These are phyloP conservation scores for Aspergillus biplanus DNA, from an alignment of 495 filamentous ascomycete species.

Conservation along the genomic window DNA sequence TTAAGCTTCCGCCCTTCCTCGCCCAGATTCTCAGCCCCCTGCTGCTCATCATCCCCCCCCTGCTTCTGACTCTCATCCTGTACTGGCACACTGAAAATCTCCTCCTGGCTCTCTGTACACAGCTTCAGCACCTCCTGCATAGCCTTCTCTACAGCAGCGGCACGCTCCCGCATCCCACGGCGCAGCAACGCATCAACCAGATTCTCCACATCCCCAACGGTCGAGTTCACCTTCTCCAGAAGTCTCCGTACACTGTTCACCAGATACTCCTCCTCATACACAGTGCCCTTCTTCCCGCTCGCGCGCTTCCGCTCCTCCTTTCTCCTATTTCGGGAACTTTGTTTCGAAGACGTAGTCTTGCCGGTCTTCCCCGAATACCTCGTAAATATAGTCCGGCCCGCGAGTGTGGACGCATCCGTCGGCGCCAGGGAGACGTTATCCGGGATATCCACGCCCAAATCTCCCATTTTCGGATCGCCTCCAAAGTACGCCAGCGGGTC, in stretches of 20 bases:
- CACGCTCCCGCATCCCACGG: slow-evolving; percentile 85
- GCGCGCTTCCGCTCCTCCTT: slow-evolving; percentile 95
- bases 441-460: slow-evolving; percentile 67
- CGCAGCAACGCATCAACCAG: slow-evolving; percentile 76
- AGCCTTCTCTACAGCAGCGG: slow-evolving; percentile 71
- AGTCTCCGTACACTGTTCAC: slow-evolving; percentile 83
- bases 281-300: slow-evolving; percentile 89
- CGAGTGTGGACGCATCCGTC: slow-evolving; percentile 76
- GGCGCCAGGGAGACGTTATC: slow-evolving; percentile 92
- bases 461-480: slow-evolving; percentile 58
- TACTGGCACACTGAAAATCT: slow-evolving; percentile 61
- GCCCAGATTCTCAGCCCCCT: neutral
- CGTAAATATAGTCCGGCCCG: slow-evolving; percentile 78
- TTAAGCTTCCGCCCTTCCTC: slow-evolving; percentile 33
- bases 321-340: slow-evolving; percentile 79
- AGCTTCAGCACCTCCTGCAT: slow-evolving; percentile 71
- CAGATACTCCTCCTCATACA: slow-evolving; percentile 97
- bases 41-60: slow-evolving; percentile 5
- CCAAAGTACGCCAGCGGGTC: slow-evolving; percentile 83
- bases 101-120: slow-evolving; percentile 63
- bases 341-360: slow-evolving; percentile 70
- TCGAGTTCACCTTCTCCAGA: slow-evolving; percentile 77
- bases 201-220: slow-evolving; percentile 66
- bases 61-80: slow-evolving; percentile 18
- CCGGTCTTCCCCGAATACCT: slow-evolving; percentile 91